Base-by-base conservation (phyloP, 495 filamentous ascomycete genomes). In the Neurospora tetrasperma region DNA sequence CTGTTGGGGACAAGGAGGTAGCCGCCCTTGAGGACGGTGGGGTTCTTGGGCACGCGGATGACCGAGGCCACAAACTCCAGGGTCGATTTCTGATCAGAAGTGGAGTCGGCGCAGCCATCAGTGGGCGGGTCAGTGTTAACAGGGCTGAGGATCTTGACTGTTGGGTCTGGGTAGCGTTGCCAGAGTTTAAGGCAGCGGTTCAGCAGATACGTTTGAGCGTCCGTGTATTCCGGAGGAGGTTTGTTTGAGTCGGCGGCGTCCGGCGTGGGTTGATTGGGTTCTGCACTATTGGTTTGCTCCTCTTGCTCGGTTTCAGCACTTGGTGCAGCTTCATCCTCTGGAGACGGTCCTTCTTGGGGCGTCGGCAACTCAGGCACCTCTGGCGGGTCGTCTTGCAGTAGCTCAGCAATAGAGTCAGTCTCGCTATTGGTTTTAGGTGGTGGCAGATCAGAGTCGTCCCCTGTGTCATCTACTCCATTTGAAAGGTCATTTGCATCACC, bases 1-100 rank as follows among this genome's bases (percentile, higher is more conserved):
- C 87, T 86, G 75, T 89, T 89, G 6, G 94, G 94, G 5, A 90
- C 92, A 20, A 97, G 84, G 39, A 98, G 88, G 78, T 95, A 94
- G 43, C 94, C 94, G 8, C 89, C 88, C 82, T 95, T 96, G 66
- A 93, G 84, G n/a, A 93, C 86, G 20, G 86, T 86, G 3, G 93
- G 85, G 73, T 91, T 91, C 80, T 92, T 97, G 69, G 89, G 87
- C 23, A 94, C 86, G 59, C 88, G 86, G 44, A 90, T 87, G 68
- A 94, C 88, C 27, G 88, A 91, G 0, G 92, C 89, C 70, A 91
- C 80, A 48, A 93, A 91, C 42, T 86, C 85, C 16, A 89, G 89
- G 0, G 75, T 73, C 16, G 71, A 16, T 71, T 70, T 78, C 54
- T 75, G 62, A 11, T 71, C 41, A n/a, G 66, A 12, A 16, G 7